Evolutionary conservation across 331 rosid species (phyloP).

Genomic region (Arachis monticola): DNA sequence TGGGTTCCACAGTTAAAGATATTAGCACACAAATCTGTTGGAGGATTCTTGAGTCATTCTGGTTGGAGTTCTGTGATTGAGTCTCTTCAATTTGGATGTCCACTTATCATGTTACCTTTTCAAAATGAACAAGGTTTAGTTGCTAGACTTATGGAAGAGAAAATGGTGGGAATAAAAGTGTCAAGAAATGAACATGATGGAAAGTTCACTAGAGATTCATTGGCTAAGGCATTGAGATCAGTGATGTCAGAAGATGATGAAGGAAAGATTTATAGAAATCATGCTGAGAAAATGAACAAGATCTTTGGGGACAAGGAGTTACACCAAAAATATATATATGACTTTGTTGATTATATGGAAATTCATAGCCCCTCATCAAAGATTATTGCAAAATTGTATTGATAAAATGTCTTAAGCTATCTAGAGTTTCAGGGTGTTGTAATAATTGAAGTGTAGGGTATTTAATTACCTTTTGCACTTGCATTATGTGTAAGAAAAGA

Average conservation of each 20-base stretch:
- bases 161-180: slow-evolving; percentile 34
- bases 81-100: slow-evolving; percentile 25
- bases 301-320: slow-evolving; percentile 33
- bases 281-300: slow-evolving; percentile 33
- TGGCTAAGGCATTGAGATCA: slow-evolving; percentile 23
- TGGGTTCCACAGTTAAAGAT: slow-evolving; percentile 22
- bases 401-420: too few species aligned
- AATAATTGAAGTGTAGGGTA: too few species aligned
- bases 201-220: slow-evolving; percentile 8
- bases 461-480: too few species aligned
- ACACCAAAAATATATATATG: slow-evolving; percentile 42
- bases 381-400: too few species aligned
- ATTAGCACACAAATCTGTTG: slow-evolving; percentile 15
- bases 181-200: slow-evolving; percentile 24
- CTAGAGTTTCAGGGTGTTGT: too few species aligned
- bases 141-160: slow-evolving; percentile 43
- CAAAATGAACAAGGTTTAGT: slow-evolving; percentile 41
- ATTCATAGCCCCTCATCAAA: not conserved
- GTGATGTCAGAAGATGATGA: slow-evolving; percentile 15
- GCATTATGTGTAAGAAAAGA: too few species aligned
- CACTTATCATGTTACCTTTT: slow-evolving; percentile 44
- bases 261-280: slow-evolving; percentile 18
- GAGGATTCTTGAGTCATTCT: slow-evolving; percentile 27
- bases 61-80: not conserved
- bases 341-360: slow-evolving; percentile 19